These are phyloP conservation scores for Cladophialophora psammophila DNA, from an alignment of 2,329 filamentous ascomycete genomes.

Conservation along the genomic window DNA sequence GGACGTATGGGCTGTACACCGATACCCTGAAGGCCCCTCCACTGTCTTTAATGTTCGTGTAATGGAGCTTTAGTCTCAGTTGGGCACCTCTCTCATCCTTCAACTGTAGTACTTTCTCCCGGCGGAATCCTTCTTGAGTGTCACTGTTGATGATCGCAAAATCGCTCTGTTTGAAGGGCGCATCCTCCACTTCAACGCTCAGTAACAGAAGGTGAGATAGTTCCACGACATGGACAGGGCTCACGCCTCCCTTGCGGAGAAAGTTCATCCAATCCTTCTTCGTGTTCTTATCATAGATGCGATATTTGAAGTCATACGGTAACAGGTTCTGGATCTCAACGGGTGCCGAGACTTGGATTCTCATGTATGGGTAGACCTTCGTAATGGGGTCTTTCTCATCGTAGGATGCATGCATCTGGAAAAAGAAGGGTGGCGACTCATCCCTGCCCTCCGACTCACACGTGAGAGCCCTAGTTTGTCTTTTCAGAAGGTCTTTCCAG, in stretches of 20 bases:
- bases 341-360: slow-evolving; percentile 86
- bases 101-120: slow-evolving; percentile 78
- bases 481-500: slow-evolving; percentile 89
- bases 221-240: slow-evolving; percentile 96
- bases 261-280: slow-evolving; percentile 99
- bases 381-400: slow-evolving; percentile 84
- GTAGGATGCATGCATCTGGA: slow-evolving; percentile 88
- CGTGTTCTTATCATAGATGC: slow-evolving; percentile 98
- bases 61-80: slow-evolving; percentile 85
- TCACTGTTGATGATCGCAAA: slow-evolving; percentile 97
- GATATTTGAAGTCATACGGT: slow-evolving; percentile 98
- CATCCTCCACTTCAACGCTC: slow-evolving; percentile 96
- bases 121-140: slow-evolving; percentile 83
- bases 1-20: slow-evolving; percentile 91
- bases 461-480: slow-evolving; percentile 83
- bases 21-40: slow-evolving; percentile 96
- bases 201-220: slow-evolving; percentile 90
- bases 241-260: slow-evolving; percentile 92
- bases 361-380: slow-evolving; percentile 92
- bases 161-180: slow-evolving; percentile 90
- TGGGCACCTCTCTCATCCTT: slow-evolving; percentile 84
- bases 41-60: slow-evolving; percentile 86
- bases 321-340: slow-evolving; percentile 93
- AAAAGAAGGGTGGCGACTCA: slow-evolving; percentile 83
- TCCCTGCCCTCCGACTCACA: slow-evolving; percentile 87